Evolutionary conservation across 192 early-diverging fungal species (phyloP).

Genomic region (Coemansia sp.): DNA sequence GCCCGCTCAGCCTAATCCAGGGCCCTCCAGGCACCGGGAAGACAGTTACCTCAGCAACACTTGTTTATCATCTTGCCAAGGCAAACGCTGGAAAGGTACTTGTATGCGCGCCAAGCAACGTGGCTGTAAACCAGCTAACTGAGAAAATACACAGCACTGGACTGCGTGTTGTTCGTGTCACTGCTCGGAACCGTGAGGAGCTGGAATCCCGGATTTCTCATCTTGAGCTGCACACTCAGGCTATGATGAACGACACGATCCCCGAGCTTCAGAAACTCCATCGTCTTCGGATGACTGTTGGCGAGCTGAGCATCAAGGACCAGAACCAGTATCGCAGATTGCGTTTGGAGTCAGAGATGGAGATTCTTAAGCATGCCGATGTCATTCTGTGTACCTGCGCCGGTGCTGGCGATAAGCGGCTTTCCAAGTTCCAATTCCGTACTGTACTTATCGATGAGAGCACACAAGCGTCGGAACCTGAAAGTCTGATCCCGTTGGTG

Average conservation of each 20-base stretch:
- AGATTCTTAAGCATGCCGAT: slow-evolving; percentile 91
- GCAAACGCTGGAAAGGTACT: slow-evolving; percentile 90
- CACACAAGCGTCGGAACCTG: slow-evolving; percentile 95
- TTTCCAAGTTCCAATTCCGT: slow-evolving; percentile 85
- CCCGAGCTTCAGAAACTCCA: slow-evolving; percentile 92
- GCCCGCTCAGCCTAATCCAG: slow-evolving; percentile 93
- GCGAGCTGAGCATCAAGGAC: slow-evolving; percentile 87
- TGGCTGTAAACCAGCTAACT: slow-evolving; percentile 98
- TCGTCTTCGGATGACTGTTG: slow-evolving; percentile 81
- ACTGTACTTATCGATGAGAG: slow-evolving; percentile 97
- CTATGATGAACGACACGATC: slow-evolving; percentile 91
- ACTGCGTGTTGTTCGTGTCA: slow-evolving; percentile 91
- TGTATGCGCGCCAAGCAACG: slow-evolving; percentile 98
- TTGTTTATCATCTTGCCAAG: slow-evolving; percentile 96
- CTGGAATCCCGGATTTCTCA: slow-evolving; percentile 93
- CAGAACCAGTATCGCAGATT: slow-evolving; percentile 83
- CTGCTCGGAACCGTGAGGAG: slow-evolving; percentile 91
- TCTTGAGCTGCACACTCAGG: slow-evolving; percentile 95
- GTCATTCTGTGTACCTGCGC: slow-evolving; percentile 98
- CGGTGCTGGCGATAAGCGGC: slow-evolving; percentile 93
- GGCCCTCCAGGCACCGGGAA: slow-evolving; percentile 98
- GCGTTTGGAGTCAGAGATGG: slow-evolving; percentile 84
- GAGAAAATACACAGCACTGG: slow-evolving; percentile 96
- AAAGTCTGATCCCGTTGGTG: slow-evolving; percentile 97
- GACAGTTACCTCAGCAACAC: slow-evolving; percentile 95